A percentile compares a stretch with the other conserved stretches of the same genome.
Conservation (phyloP, 345 rosid genomes). For the Eucalyptus tenuipes region DNA sequence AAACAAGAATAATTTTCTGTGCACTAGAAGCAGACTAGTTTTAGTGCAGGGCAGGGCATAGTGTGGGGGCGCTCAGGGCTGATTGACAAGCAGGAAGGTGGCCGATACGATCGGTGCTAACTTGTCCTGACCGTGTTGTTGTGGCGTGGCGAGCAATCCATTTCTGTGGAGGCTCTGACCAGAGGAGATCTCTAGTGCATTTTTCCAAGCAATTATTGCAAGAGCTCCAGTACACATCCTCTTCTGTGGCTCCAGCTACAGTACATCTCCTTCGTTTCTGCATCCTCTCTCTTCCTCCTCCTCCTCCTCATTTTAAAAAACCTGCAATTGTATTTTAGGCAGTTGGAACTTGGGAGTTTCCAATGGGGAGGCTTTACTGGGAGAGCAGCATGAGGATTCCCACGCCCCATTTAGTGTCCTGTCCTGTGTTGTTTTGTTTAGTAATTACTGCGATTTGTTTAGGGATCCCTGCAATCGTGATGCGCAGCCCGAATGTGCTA, state of each 20-base stretch:
- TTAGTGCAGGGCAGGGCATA: not conserved
- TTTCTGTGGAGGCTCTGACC: not conserved
- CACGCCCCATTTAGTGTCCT: not conserved
- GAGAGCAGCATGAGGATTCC: not conserved
- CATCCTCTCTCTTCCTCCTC: not conserved
- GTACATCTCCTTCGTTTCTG: not conserved
- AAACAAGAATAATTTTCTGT: not conserved
- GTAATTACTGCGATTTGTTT: not conserved
- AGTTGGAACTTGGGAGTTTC: not conserved
- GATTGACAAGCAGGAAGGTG: not conserved
- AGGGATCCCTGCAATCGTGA: not conserved
- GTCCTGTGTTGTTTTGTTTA: not conserved
- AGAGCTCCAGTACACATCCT: not conserved
- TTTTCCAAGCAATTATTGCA: not conserved
- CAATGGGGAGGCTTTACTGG: not conserved
- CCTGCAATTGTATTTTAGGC: not conserved
- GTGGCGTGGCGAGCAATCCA: not conserved
- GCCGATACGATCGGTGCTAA: not conserved
- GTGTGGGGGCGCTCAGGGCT: not conserved
- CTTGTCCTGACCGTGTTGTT: not conserved
- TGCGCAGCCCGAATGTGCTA: not conserved
- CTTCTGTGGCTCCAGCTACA: not conserved
- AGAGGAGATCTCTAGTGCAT: not conserved
- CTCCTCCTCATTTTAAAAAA: not conserved
- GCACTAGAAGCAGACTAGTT: not conserved